Evolutionary conservation across 2,329 filamentous ascomycete genomes (phyloP).

Genomic region (Colletotrichum endophyticum): DNA sequence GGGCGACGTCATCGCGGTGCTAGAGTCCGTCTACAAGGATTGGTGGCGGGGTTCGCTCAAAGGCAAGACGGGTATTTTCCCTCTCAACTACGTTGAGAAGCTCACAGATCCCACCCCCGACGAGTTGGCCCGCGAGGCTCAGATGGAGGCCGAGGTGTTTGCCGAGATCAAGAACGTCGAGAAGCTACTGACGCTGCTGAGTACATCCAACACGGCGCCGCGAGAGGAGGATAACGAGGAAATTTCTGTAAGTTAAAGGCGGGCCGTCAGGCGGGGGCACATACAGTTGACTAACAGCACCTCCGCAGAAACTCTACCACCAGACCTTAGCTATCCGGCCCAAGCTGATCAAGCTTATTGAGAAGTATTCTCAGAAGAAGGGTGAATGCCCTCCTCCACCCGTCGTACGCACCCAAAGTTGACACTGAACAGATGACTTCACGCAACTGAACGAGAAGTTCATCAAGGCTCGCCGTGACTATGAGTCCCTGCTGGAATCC

Average conservation of each 20-base stretch:
- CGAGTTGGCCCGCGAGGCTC: slow-evolving; percentile 91
- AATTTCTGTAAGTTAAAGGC: slow-evolving; percentile 71
- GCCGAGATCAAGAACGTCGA: slow-evolving; percentile 69
- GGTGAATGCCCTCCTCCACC: slow-evolving; percentile 54
- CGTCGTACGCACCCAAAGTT: background rate
- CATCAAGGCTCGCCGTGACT: slow-evolving; percentile 96
- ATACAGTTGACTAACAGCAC: background rate
- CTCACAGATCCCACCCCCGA: slow-evolving; percentile 92
- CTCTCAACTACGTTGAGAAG: slow-evolving; percentile 98
- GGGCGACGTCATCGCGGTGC: slow-evolving; percentile 94
- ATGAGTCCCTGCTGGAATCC: slow-evolving; percentile 92
- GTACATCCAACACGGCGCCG: slow-evolving; percentile 80
- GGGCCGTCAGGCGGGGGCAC: background rate
- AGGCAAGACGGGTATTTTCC: slow-evolving; percentile 96
- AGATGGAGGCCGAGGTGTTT: slow-evolving; percentile 83
- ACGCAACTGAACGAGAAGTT: slow-evolving; percentile 99
- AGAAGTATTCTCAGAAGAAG: slow-evolving; percentile 99
- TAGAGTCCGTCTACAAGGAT: slow-evolving; percentile 98
- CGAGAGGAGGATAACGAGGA: slow-evolving; percentile 95
- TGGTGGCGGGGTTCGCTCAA: slow-evolving; percentile 98
- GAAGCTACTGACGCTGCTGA: slow-evolving; percentile 84
- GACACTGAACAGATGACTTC: slow-evolving; percentile 77
- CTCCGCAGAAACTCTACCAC: slow-evolving; percentile 76
- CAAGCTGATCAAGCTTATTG: slow-evolving; percentile 96
- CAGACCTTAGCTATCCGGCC: slow-evolving; percentile 92